Conservation (phyloP, 345 rosid genomes). For the Gossypium anomalum region DNA sequence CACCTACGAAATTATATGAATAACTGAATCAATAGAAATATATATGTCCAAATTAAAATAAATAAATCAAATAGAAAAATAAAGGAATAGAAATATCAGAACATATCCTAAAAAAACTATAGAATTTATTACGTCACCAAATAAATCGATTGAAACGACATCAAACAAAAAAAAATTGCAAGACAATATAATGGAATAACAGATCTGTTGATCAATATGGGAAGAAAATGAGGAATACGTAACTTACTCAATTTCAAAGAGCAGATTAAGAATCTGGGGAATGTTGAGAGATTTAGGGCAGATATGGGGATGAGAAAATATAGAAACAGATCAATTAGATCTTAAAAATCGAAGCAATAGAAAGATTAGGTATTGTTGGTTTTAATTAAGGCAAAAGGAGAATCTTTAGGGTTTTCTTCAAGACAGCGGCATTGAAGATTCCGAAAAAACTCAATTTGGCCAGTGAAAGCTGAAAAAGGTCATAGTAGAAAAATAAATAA, state of each 20-base stretch:
- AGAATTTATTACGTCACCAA: neutral
- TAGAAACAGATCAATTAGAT: neutral
- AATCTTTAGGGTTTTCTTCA: slow-evolving; percentile 19
- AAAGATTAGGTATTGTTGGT: neutral
- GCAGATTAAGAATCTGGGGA: neutral
- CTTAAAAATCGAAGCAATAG: neutral
- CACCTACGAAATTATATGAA: slow-evolving; percentile 1
- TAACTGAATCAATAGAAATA: slow-evolving; percentile 8
- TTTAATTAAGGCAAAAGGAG: neutral
- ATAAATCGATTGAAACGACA: neutral
- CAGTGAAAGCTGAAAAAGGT: neutral
- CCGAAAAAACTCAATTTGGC: slow-evolving; percentile 6
- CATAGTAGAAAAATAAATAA: neutral
- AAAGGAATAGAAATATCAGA: neutral
- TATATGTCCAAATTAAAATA: neutral
- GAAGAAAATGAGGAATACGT: neutral
- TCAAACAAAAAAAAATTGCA: neutral
- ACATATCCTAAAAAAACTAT: neutral
- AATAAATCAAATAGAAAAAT: neutral
- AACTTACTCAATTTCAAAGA: slow-evolving; percentile 10
- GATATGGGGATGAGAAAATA: neutral
- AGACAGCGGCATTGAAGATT: slow-evolving; percentile 17
- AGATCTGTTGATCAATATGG: neutral
- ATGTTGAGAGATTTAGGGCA: neutral
- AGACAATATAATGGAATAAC: neutral